Conservation (phyloP, 78 protist genomes). For the Dictyostelium purpureum region DNA sequence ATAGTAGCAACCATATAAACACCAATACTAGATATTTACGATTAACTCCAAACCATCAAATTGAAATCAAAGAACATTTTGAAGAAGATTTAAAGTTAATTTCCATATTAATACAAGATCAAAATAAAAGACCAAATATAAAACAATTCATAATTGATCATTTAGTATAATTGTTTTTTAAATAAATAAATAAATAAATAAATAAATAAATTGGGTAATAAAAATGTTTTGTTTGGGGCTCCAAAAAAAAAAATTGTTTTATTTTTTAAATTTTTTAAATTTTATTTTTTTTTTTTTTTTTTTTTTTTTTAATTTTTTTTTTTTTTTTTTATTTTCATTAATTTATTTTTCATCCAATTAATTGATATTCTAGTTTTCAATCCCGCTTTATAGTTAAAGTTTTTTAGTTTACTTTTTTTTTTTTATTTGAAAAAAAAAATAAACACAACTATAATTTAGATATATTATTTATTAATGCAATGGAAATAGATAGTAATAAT, state of each 20-base stretch:
- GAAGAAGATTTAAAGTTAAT: not conserved
- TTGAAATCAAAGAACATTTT: not conserved
- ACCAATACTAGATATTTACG: not conserved
- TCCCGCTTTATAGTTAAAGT: no score
- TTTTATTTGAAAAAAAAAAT: no score
- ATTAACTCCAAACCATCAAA: not conserved
- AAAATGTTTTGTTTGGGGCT: not conserved
- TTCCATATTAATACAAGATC: not conserved
- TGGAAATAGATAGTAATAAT: not conserved
- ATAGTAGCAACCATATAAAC: no score
- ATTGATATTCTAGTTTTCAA: no score
- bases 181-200: not conserved
- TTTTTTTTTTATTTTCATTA: not conserved
- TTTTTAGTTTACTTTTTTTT: no score
- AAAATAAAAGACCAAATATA: not conserved
- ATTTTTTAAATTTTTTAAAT: not conserved
- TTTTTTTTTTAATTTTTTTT: not conserved
- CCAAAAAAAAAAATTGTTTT: not conserved
- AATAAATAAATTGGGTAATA: not conserved
- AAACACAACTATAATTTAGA: no score
- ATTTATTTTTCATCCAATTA: not conserved
- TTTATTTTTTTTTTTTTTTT: not conserved
- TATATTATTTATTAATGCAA: no score
- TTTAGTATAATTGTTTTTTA: not conserved
- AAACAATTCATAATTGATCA: not conserved